Conservation (phyloP, 768 basidiomycete species). For the Krasilnikovozyma curviuscula region DNA sequence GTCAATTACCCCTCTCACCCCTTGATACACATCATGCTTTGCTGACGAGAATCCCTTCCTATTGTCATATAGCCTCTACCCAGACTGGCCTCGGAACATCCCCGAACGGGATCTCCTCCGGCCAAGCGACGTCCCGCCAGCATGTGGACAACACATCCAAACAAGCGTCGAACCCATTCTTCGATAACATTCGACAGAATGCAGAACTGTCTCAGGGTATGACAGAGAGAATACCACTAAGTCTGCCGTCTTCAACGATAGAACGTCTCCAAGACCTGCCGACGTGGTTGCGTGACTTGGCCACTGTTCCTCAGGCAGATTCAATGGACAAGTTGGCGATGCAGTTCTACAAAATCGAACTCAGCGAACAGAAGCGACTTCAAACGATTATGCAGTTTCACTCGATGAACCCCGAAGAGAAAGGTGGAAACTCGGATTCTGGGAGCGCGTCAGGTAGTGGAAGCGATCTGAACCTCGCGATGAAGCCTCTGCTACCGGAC, state of each 20-base stretch:
- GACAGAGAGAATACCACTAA: slow-evolving; percentile 64
- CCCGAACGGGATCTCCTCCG: not conserved
- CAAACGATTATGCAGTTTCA: slow-evolving; percentile 87
- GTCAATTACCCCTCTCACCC: too few relatives aligned
- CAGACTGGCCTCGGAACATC: not conserved
- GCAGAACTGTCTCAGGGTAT: slow-evolving; percentile 46
- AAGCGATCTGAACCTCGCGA: too few relatives aligned
- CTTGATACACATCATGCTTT: too few relatives aligned
- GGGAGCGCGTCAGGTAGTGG: too few relatives aligned
- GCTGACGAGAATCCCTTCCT: too few relatives aligned
- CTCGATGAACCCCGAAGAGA: slow-evolving; percentile 31
- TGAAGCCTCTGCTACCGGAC: too few relatives aligned
- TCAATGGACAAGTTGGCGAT: slow-evolving; percentile 63
- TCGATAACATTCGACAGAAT: slow-evolving; percentile 72
- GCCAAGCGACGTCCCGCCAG: slow-evolving; percentile 3
- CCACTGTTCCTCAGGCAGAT: slow-evolving; percentile 35
- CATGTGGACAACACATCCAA: slow-evolving; percentile 16
- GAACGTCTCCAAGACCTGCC: slow-evolving; percentile 54
- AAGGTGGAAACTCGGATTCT: not conserved
- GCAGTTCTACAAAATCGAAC: slow-evolving; percentile 84
- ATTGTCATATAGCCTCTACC: not conserved
- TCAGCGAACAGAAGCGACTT: slow-evolving; percentile 70
- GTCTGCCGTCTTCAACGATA: slow-evolving; percentile 31
- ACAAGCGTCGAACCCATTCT: slow-evolving; percentile 67
- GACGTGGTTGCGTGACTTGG: slow-evolving; percentile 56